Conservation (phyloP, 2,329 filamentous ascomycete genomes). For the Arthrobotrys sphaeroides region DNA sequence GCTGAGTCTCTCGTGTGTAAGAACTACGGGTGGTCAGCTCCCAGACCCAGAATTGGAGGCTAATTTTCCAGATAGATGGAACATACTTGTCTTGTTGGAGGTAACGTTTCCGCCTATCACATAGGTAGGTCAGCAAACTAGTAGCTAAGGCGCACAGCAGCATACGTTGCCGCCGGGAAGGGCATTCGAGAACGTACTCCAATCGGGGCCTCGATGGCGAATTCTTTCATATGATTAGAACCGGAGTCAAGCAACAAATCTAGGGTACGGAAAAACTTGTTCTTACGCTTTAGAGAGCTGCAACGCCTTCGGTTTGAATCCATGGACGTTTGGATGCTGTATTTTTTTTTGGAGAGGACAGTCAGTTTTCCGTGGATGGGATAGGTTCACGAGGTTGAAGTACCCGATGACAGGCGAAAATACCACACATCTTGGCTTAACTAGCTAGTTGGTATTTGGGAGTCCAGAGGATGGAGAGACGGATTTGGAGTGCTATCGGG, state of each 20-base stretch:
- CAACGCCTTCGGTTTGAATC: slow-evolving; percentile 94
- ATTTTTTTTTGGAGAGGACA: neutral
- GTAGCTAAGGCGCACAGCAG: slow-evolving; percentile 58
- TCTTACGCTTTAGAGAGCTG: slow-evolving; percentile 93
- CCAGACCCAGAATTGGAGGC: too few species aligned
- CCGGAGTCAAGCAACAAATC: slow-evolving; percentile 55
- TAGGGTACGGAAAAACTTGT: slow-evolving; percentile 12
- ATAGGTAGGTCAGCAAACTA: slow-evolving; percentile 55
- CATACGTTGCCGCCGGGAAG: neutral
- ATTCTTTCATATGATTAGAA: slow-evolving; percentile 69
- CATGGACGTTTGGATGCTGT: slow-evolving; percentile 86
- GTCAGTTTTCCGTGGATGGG: neutral
- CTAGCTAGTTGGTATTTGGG: neutral
- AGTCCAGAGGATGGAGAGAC: too few species aligned
- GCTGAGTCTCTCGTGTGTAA: slow-evolving; percentile 95
- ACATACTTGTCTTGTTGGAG: slow-evolving; percentile 87
- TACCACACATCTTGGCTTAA: slow-evolving; percentile 51
- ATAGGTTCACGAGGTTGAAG: neutral
- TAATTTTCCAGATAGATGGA: slow-evolving; percentile 6
- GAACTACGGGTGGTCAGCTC: slow-evolving; percentile 67
- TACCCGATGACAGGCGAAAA: slow-evolving; percentile 50
- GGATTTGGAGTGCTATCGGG: neutral
- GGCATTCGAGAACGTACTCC: slow-evolving; percentile 75
- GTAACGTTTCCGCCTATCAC: slow-evolving; percentile 85
- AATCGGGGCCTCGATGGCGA: slow-evolving; percentile 96